phyloP scores from a whole-genome alignment of 1,284 basidiomycete genomes.

The Entoloma clypeatum region DNA sequence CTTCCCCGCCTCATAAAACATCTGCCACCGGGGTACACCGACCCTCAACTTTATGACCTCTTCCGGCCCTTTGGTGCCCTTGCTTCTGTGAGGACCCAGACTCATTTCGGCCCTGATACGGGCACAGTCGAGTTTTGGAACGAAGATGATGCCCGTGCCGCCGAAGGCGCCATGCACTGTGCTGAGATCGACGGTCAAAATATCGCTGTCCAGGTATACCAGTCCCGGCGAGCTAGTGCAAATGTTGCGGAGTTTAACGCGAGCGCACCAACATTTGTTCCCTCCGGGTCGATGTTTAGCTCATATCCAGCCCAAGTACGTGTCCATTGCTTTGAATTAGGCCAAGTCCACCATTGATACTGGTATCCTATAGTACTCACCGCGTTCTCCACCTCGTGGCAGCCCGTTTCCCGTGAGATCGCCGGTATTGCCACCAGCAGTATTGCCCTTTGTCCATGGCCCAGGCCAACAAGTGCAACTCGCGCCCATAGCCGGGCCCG shows the following conservation, averaged over 20 bases:
- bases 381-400: slow-evolving; percentile 56
- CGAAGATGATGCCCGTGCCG: slow-evolving; percentile 77
- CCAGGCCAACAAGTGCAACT: slow-evolving; percentile 88
- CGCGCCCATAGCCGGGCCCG: slow-evolving; percentile 68
- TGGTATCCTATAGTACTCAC: slow-evolving; percentile 45
- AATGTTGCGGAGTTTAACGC: slow-evolving; percentile 61
- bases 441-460: slow-evolving; percentile 67
- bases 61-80: slow-evolving; percentile 73
- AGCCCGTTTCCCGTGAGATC: slow-evolving; percentile 38
- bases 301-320: slow-evolving; percentile 42
- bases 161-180: slow-evolving; percentile 78
- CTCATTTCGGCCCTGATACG: slow-evolving; percentile 66
- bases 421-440: slow-evolving; percentile 27
- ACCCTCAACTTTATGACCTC: slow-evolving; percentile 75
- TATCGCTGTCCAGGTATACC: slow-evolving; percentile 75
- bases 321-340: neutral
- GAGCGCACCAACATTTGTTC: slow-evolving; percentile 71
- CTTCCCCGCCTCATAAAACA: slow-evolving; percentile 75
- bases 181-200: slow-evolving; percentile 76
- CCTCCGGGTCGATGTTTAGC: slow-evolving; percentile 55
- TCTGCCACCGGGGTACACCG: slow-evolving; percentile 61
- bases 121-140: slow-evolving; percentile 85
- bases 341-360: neutral
- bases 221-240: slow-evolving; percentile 54
- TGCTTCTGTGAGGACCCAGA: slow-evolving; percentile 66